Evolutionary conservation across 805 yeast species (phyloP).

Genomic region (Ogataea populi-albae): DNA sequence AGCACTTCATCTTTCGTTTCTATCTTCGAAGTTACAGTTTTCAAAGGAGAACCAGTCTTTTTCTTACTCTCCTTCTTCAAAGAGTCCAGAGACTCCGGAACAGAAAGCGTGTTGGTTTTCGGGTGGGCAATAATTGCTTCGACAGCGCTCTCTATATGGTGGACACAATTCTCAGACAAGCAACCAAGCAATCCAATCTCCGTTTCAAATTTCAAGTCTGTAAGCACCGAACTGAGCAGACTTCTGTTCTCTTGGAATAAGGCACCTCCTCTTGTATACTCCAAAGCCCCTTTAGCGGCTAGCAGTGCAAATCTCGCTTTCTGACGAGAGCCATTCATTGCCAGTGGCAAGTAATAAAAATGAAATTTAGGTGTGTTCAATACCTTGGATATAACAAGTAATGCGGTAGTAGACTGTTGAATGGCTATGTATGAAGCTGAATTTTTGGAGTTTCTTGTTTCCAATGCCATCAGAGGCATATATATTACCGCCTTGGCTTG

Average conservation of each 20-base stretch:
- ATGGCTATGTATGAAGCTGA: constrained; percentile 60
- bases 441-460: constrained; percentile 37
- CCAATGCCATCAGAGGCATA: constrained; percentile 56
- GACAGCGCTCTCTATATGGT: constrained; percentile 55
- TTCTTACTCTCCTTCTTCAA: constrained; percentile 21
- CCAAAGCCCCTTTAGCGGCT: constrained; percentile 74
- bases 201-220: constrained; percentile 50
- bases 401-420: constrained; percentile 66
- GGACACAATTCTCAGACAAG: constrained; percentile 54
- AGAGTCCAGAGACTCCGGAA: constrained; percentile 14
- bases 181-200: constrained; percentile 57
- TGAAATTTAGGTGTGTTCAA: constrained; percentile 37
- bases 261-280: constrained; percentile 81
- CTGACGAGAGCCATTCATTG: constrained; percentile 59
- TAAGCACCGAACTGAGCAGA: constrained; percentile 48
- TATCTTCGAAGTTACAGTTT: constrained; percentile 11
- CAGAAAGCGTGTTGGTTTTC: constrained; percentile 27
- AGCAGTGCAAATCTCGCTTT: constrained; percentile 60
- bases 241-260: constrained; percentile 66
- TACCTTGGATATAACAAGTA: constrained; percentile 47
- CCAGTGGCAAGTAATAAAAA: constrained; percentile 53
- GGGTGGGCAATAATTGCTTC: constrained; percentile 59
- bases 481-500: constrained; percentile 63
- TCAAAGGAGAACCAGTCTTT: constrained; percentile 23
- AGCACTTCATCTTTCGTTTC: constrained; percentile 9